Conservation (phyloP, 805 yeast species). For the Wickerhamiella australiensis region DNA sequence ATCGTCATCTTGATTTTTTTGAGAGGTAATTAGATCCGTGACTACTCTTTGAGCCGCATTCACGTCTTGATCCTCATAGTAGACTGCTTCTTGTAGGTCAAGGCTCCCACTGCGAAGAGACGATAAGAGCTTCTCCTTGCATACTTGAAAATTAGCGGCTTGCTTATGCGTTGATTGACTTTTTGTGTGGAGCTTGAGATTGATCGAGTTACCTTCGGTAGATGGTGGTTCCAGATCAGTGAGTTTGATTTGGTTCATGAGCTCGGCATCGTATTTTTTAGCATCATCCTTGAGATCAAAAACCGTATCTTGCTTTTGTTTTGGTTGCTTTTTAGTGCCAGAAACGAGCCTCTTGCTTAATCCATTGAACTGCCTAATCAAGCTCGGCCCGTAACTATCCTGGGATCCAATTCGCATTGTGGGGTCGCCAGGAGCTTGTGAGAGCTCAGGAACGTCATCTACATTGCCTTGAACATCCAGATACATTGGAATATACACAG, state of each 20-base stretch:
- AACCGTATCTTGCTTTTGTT: constrained; percentile 21
- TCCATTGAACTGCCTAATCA: constrained; percentile 80
- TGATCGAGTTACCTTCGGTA: constrained; percentile 10
- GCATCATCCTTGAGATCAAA: constrained; percentile 31
- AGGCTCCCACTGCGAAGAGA: constrained; percentile 29
- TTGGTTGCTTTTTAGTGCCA: constrained; percentile 22
- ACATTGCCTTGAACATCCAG: constrained; percentile 72
- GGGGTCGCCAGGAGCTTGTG: constrained; percentile 66
- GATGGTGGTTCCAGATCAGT: constrained; percentile 21
- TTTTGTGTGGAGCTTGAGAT: constrained; percentile 12
- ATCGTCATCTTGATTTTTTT: neutral
- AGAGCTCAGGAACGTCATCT: constrained; percentile 60
- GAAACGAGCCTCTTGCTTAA: constrained; percentile 70
- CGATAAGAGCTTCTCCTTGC: neutral
- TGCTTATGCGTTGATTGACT: neutral
- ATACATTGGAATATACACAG: constrained; percentile 45
- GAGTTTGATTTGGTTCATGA: constrained; percentile 23
- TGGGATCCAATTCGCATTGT: constrained; percentile 60
- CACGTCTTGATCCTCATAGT: constrained; percentile 14
- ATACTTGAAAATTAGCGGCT: neutral
- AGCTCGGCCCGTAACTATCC: constrained; percentile 56
- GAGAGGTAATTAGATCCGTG: constrained; percentile 8
- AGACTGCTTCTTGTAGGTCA: constrained; percentile 66
- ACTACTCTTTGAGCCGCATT: constrained; percentile 12
- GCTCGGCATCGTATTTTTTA: constrained; percentile 15